Conservation (phyloP, 2,329 filamentous ascomycete genomes). For the Scopulariopsis brevicaulis region DNA sequence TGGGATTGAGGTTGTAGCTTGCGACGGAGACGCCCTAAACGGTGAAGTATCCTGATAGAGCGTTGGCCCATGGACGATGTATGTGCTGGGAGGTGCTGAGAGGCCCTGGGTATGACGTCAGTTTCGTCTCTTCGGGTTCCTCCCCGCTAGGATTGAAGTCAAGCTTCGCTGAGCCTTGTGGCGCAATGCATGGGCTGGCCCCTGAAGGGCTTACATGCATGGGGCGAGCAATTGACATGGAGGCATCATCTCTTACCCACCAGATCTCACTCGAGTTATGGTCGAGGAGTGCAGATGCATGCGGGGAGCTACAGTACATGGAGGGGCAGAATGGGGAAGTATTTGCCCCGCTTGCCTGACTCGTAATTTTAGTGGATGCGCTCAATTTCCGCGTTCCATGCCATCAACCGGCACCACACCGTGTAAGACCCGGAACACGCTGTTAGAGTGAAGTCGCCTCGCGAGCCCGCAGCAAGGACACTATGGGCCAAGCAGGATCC, state of each 20-base stretch:
- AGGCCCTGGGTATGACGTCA: background rate
- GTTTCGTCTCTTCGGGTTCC: background rate
- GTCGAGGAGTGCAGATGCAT: background rate
- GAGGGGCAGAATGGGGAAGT: background rate
- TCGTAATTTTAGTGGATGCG: too few relatives aligned
- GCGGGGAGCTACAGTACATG: background rate
- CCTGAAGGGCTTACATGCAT: background rate
- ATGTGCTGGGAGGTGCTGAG: background rate
- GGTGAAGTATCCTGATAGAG: background rate
- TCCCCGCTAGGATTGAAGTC: too few relatives aligned
- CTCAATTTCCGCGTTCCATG: background rate
- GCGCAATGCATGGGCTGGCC: background rate
- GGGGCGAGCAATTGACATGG: background rate
- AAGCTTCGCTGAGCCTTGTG: background rate
- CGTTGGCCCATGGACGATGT: background rate
- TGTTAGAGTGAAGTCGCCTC: background rate
- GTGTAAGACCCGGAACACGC: background rate
- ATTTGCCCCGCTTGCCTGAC: background rate
- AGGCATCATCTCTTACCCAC: background rate
- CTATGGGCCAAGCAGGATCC: background rate
- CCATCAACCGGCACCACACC: background rate
- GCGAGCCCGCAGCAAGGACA: background rate
- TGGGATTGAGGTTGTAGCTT: too few relatives aligned
- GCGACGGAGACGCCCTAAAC: background rate
- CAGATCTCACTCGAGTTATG: background rate